Base-by-base conservation (phyloP, 352 stramenopile genomes). In the Phytophthora podocarpi region DNA sequence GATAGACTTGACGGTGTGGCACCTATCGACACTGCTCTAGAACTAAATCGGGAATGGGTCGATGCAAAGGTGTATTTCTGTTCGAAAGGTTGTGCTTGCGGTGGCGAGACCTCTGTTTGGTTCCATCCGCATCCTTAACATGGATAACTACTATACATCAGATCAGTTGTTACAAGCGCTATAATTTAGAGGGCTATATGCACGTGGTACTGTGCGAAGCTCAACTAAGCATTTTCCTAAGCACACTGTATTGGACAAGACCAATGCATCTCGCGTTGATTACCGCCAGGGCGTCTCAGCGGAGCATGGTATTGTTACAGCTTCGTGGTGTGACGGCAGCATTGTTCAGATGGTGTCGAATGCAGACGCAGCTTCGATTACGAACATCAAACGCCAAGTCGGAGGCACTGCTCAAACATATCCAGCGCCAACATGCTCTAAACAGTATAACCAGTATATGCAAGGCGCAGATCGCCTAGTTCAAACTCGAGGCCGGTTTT, bases 101-200 rank as follows among this genome's bases (percentile, higher is more conserved):
- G 50, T 72, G 0, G 51, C 45, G 31, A 20, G 31, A 21, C 57
- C 57, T 15, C 62, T 64, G 16, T 56, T 62, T 39, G 12, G 21
- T 13, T 50, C 52, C 0, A 42, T 42, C 1, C 46, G 63, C 5
- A 53, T 72, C 20, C 30, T 76, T 37, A 64, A 72, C 27, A 64
- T 47, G 13, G 63, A 76, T 31, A 73, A 72, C 40, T 73, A 59
- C 59, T 76, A 76, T 32, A 76, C 57, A 6, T 70, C 51, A 10
- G 48, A 67, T 16, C 52, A 66, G 26, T 49, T 73, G 1, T 43
- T 76, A 2, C 23, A 56, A 13, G 43, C 36, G 9, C 26, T 76
- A 0, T 27, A 56, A 21, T 12, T 61, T 2, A 64, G 64, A 16
- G 53, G 58, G 3, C 13, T 66, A 4, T 67, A 60, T 27, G 53